Base-by-base conservation (phyloP, 768 basidiomycete species). In the Suillus spraguei region DNA sequence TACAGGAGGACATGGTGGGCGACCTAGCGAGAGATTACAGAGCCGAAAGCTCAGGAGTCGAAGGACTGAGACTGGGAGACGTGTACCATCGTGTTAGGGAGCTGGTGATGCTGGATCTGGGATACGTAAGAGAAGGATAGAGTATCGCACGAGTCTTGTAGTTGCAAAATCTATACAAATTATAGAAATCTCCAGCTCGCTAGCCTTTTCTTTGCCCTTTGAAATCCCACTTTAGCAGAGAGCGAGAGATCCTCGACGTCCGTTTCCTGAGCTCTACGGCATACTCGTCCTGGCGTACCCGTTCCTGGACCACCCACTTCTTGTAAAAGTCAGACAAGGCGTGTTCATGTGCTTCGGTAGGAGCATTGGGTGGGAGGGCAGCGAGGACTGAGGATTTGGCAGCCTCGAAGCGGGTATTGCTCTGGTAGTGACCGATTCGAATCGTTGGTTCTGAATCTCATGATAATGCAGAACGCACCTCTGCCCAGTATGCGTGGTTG, bases 401-500 rank as follows among this genome's bases (percentile, higher is more conserved):
- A 10, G 82, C 80, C 70, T 91, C 86, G 71, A 93, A 94, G n/a
- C 92, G 87, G 11, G 82, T 79, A 71, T 95, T 95, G 72, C 85
- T 91, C 93, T 95, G 68, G 28, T 50, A 39, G 24, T 50, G 39
- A 41, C 54, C 47, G 16, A 8, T 33, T 65, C 61, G 65, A 54
- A 68, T 50, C 36, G 24, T 9, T 33, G 5, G 33, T 4, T 11
- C 36, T 38, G 35, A 38, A 61, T 33, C 28, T 28, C 42, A 46
- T 47, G 38, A 39, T 46, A 41, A 44, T 28, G 35, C 3, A 42
- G 14, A n/a, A 82, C 90, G 67, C 71, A 94, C 93, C 60, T 94
- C 88, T 60, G 85, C 75, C 93, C 93, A 95, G 72, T 92, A 95
- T 20, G 81, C 76, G 61, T 94, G 89, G 65, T 93, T 88, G 69